Percentiles rank a stretch among this genome's conserved stretches.
phyloP scores from a whole-genome alignment of 2,329 filamentous ascomycete species.

The Elsinoe fawcettii region DNA sequence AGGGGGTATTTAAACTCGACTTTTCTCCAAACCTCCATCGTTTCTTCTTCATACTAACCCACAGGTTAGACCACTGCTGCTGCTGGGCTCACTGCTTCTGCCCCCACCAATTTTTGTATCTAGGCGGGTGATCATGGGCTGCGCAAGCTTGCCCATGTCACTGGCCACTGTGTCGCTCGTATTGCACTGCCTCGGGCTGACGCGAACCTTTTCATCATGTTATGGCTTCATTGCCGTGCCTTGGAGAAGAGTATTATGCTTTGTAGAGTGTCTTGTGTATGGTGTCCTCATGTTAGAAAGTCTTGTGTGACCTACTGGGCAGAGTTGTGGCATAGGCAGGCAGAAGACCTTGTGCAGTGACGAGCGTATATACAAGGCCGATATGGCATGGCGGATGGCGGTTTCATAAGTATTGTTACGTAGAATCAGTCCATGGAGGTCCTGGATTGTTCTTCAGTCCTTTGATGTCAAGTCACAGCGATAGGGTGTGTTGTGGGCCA shows the following conservation, averaged over 20 bases:
- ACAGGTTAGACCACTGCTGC: too few species aligned
- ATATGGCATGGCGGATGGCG: neutral
- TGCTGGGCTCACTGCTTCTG: too few species aligned
- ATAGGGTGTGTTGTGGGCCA: neutral
- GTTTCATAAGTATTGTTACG: neutral
- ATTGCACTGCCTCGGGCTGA: constrained; percentile 68
- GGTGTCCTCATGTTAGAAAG: neutral
- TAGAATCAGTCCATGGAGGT: neutral
- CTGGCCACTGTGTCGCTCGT: constrained; percentile 63
- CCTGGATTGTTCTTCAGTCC: neutral
- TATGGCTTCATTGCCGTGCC: constrained; percentile 2
- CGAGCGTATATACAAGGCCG: too few species aligned
- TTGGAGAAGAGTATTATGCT: neutral
- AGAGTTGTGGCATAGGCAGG: neutral
- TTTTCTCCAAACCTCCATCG: neutral
- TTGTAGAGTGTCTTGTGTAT: neutral
- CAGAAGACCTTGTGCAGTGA: neutral
- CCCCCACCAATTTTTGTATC: constrained; percentile 56
- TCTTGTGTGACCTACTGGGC: neutral
- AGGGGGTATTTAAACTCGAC: neutral
- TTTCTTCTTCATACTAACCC: constrained; percentile 1
- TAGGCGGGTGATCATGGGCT: constrained; percentile 53
- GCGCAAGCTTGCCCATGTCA: constrained; percentile 66
- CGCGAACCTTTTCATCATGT: constrained; percentile 46
- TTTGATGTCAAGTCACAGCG: neutral